Base-by-base conservation (phyloP, 2,329 filamentous ascomycete species). In the Sarocladium brachiariae region DNA sequence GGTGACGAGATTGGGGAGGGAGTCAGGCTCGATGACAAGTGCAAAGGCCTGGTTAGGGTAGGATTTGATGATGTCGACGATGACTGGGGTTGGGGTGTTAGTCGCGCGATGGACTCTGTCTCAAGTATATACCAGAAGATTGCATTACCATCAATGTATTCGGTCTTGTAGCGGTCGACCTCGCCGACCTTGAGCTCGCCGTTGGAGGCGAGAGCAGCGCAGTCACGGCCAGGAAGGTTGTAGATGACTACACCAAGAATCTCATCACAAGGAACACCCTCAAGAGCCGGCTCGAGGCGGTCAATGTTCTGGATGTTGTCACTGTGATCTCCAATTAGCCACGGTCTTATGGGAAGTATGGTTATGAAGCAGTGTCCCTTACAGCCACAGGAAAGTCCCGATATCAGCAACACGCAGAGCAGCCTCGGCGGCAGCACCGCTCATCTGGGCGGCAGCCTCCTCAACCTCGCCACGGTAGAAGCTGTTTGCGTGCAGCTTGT, bases 171-270 rank as follows among this genome's bases (percentile, higher is more conserved):
- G 56, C 57, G 59, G 54, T 49, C 68, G 50, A 75, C 64, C 52
- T 82, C 65, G 53, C 74, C 77, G 51, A 82, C 76, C 18, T 70
- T 65, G 43, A 80, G 74, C 63, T 84, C 80, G 53, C 81, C 80
- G 59, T 83, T 83, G 55, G 80, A 83, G 14, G 81, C 80, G 57
- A 78, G 68, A 47, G 81, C 81, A n/a, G 80, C 74, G 59, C 81
- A 84, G 61, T 84, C 81, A 61, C 81, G 76, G 57, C 82, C 79
- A 41, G 81, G 81, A 14, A 84, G 66, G 60, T 84, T 76, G 63
- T 84, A 84, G 50, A 84, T 76, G 51, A 84, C 80, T 50, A 83
- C 58, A 52, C 67, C 68, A 47, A 70, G 59, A 57, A 70, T 69
- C 56, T 70, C 51, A 46, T 61, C 52, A 62, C 67, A 70, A 27